A percentile compares a stretch with the other conserved stretches of the same genome.
Evolutionary conservation across 257 asterid genomes (phyloP).

Genomic region (Salvia rosmarinus): DNA sequence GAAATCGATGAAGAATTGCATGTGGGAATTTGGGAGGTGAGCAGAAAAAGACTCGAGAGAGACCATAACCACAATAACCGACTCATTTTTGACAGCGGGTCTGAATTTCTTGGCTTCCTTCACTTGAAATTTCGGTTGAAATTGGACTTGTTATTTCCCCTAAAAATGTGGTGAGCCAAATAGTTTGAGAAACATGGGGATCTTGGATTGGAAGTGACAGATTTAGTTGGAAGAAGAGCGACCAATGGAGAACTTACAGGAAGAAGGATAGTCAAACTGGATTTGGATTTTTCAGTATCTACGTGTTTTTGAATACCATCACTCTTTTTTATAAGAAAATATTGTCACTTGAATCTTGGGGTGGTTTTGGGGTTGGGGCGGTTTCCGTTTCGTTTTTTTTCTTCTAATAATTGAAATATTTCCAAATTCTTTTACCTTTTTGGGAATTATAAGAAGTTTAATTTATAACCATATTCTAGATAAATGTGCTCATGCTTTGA

Average conservation of each 20-base stretch:
- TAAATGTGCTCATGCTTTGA: too few species aligned
- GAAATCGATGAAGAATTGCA: slow-evolving; percentile 53
- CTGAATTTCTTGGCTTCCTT: not conserved
- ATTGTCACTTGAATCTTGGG: not conserved
- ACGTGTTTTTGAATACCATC: slow-evolving; percentile 20
- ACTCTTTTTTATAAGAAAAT: not conserved
- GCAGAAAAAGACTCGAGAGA: slow-evolving; percentile 38
- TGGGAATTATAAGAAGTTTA: not conserved
- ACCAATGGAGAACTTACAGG: slow-evolving; percentile 24
- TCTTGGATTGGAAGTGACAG: slow-evolving; percentile 30
- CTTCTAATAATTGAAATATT: not conserved
- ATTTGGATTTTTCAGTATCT: slow-evolving; percentile 5
- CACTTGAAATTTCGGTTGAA: slow-evolving; percentile 22
- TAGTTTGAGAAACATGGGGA: slow-evolving; percentile 37
- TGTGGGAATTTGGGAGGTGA: slow-evolving; percentile 43
- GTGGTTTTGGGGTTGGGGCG: not conserved
- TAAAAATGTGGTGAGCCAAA: slow-evolving; percentile 33
- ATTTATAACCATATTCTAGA: not conserved
- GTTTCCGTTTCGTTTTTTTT: not conserved
- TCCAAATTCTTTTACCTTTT: not conserved
- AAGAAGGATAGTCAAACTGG: slow-evolving; percentile 13
- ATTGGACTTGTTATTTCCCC: slow-evolving; percentile 28
- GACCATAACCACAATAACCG: slow-evolving; percentile 35
- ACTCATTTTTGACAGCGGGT: slow-evolving; percentile 47
- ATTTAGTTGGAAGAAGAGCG: slow-evolving; percentile 11